phyloP scores from a whole-genome alignment of 1,139 yeast species.

The Lodderomyces jiufengensis region DNA sequence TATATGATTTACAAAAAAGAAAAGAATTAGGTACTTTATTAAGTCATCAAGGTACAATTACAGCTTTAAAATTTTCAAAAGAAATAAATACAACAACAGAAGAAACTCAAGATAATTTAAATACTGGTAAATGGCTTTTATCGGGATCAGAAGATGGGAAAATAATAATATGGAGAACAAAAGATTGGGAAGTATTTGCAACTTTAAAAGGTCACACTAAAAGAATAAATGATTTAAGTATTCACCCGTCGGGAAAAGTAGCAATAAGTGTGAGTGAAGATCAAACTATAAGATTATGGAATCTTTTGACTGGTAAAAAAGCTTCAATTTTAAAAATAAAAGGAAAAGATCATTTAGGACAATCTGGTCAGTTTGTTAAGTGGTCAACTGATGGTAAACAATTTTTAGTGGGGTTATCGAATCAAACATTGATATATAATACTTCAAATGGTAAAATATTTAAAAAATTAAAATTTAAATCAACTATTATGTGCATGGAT shows the following conservation, averaged over 20 bases:
- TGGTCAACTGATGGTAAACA: constrained; percentile 60
- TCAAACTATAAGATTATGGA: constrained; percentile 84
- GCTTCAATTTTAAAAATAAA: constrained; percentile 80
- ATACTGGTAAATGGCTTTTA: constrained; percentile 78
- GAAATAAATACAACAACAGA: constrained; percentile 26
- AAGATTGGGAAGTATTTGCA: constrained; percentile 94
- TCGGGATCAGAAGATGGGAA: constrained; percentile 92
- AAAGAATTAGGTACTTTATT: constrained; percentile 89
- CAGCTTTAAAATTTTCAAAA: constrained; percentile 67
- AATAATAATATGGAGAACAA: constrained; percentile 88
- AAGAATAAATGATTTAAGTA: constrained; percentile 74
- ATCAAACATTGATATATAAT: constrained; percentile 61
- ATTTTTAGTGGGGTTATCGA: constrained; percentile 73
- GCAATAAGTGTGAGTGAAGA: constrained; percentile 89
- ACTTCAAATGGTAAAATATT: constrained; percentile 61
- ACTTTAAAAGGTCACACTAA: constrained; percentile 82
- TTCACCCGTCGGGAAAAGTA: constrained; percentile 90
- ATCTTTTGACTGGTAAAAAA: constrained; percentile 94
- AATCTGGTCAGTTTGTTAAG: constrained; percentile 61
- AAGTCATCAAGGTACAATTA: constrained; percentile 87
- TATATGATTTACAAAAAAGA: constrained; percentile 89
- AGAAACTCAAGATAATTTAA: constrained; percentile 18
- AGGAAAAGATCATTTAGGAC: constrained; percentile 62
- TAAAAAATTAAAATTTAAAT: constrained; percentile 44
- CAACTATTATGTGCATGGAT: constrained; percentile 70